phyloP scores from a whole-genome alignment of 2,329 filamentous ascomycete species.

The Chlorencoelia australis region DNA sequence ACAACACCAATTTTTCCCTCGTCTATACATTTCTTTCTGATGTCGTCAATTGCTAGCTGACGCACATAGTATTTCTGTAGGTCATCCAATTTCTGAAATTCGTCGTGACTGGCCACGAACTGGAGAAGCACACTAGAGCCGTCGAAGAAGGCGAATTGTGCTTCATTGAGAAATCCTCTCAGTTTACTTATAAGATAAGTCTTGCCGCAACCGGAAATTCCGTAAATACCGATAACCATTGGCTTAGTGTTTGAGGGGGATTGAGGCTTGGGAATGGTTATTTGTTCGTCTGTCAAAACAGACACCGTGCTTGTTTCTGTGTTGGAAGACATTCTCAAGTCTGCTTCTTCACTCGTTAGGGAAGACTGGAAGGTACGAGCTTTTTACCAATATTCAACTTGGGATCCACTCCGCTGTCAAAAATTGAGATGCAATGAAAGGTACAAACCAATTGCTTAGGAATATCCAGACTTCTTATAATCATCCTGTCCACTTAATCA shows the following conservation, averaged over 20 bases:
- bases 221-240: slow-evolving; percentile 43
- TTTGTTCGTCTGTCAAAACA: neutral
- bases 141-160: slow-evolving; percentile 39
- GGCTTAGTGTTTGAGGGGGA: slow-evolving; percentile 21
- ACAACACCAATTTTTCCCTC: slow-evolving; percentile 36
- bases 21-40: slow-evolving; percentile 30
- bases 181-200: slow-evolving; percentile 35
- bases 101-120: slow-evolving; percentile 36
- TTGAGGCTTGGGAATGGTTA: neutral
- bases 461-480: neutral
- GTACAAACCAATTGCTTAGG: neutral
- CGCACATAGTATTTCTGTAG: slow-evolving; percentile 32
- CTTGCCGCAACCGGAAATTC: slow-evolving; percentile 45
- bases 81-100: slow-evolving; percentile 34
- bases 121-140: slow-evolving; percentile 38
- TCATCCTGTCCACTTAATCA: neutral
- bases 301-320: neutral
- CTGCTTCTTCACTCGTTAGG: neutral
- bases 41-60: slow-evolving; percentile 34
- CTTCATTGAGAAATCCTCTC: slow-evolving; percentile 25
- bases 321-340: neutral
- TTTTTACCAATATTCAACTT: too few species aligned
- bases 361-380: too few species aligned
- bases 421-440: neutral
- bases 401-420: too few species aligned